Base-by-base conservation (phyloP, 192 early-diverging fungal genomes). In the Rhizoclosmatium sp. region DNA sequence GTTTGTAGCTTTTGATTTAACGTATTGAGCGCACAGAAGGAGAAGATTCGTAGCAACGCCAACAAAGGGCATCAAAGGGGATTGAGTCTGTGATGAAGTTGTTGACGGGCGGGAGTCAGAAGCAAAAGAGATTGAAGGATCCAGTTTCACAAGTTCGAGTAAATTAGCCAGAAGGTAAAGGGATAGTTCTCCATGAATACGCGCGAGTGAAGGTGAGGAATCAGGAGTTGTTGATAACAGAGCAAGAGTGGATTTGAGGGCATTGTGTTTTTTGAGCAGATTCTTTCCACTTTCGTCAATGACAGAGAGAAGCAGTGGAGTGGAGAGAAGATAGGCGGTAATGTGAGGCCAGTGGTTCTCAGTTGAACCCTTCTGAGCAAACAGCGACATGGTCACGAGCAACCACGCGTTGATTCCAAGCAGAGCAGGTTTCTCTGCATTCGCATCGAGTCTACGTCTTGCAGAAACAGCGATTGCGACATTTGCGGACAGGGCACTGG, bases 1-100 rank as follows among this genome's bases (percentile, higher is more conserved):
- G 39, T 78, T 78, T 12, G 76, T 54, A 19, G 64, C 46, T 59
- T 66, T 69, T 39, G 76, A 69, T 42, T 69, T 78, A 2, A 78
- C 76, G 41, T 69, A 78, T 19, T 31, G 46, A 40, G 12, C 47
- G 42, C 76, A 78, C 10, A 64, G 56, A 7, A 42, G n/a, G 59
- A 75, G 45, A 2, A 75, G 60, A 10, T 58, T 23, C 16, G 46
- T 64, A 3, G 73, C 62, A 42, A 40, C 42, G n/a, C 48, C 4
- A 59, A 73, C 3, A 42, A 73, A 73, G 10, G 16, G 10, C 10
- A 39, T 65, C 64, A 65, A 65, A 65, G 16, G 12, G 12, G 64
- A 39, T 21, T 65, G 64, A 65, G 16, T 31, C 19, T 47, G 40
- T 19, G 7, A 64, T 64, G 21, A 64, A 64, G 21, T 64, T 10